Evolutionary conservation across 768 basidiomycete species (phyloP).

Genomic region (Phaffia australis): DNA sequence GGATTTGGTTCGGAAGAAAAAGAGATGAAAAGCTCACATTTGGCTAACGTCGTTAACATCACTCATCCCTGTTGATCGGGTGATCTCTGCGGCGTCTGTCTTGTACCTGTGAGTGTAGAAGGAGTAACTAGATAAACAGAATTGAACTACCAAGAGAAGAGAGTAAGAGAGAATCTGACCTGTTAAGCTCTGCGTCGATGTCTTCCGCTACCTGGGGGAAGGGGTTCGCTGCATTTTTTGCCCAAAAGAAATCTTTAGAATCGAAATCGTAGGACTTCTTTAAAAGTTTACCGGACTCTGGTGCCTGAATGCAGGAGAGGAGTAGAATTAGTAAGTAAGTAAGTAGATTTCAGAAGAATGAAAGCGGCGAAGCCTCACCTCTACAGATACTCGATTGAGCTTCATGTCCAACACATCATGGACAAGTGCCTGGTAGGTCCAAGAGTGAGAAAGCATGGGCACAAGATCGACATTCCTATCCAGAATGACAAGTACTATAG

Average conservation of each 20-base stretch:
- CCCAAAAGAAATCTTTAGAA: constrained; percentile 99
- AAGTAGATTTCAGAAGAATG: background rate
- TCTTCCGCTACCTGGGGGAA: constrained; percentile 99
- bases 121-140: background rate
- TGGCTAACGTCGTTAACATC: constrained; percentile 92
- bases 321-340: background rate
- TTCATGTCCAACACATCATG: constrained; percentile 97
- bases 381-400: constrained; percentile 81
- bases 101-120: constrained; percentile 44
- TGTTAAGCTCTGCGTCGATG: constrained; percentile 80
- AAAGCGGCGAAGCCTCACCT: constrained; percentile 35
- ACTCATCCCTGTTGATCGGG: constrained; percentile 86
- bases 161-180: constrained; percentile 44
- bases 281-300: constrained; percentile 48
- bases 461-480: constrained; percentile 92
- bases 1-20: background rate
- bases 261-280: constrained; percentile 85
- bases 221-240: constrained; percentile 84
- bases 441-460: constrained; percentile 86
- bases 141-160: background rate
- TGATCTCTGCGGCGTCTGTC: constrained; percentile 92
- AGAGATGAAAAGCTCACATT: constrained; percentile 49
- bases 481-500: constrained; percentile 73
- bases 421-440: constrained; percentile 97
- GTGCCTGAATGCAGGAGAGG: constrained; percentile 37